Percentiles rank a stretch among this genome's conserved stretches.
phyloP scores from a whole-genome alignment of 2,329 filamentous ascomycete genomes.

The Geosmithia morbida region DNA sequence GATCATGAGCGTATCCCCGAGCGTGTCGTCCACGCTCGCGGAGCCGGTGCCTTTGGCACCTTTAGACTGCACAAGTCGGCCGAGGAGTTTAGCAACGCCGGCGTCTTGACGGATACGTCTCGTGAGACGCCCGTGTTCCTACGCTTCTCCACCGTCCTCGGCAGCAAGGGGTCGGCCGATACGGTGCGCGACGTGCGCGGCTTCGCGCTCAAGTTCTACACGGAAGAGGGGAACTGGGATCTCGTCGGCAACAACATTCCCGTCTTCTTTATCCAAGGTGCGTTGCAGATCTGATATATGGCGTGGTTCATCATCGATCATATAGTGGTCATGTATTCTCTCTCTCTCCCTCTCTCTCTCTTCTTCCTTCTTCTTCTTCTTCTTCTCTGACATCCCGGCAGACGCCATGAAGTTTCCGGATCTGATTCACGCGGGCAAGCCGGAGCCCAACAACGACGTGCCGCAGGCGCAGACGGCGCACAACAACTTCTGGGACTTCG shows the following conservation, averaged over 20 bases:
- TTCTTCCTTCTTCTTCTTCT: too few species aligned
- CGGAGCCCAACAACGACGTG: slow-evolving; percentile 55
- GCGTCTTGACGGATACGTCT: slow-evolving; percentile 33
- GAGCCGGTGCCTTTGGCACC: slow-evolving; percentile 54
- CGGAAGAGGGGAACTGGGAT: slow-evolving; percentile 65
- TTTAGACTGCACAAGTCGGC: slow-evolving; percentile 54
- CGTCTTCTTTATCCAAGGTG: slow-evolving; percentile 56
- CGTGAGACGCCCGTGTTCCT: slow-evolving; percentile 47
- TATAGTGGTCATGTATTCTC: too few species aligned
- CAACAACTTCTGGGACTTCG: slow-evolving; percentile 54
- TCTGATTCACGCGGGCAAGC: slow-evolving; percentile 48
- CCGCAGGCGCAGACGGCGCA: slow-evolving; percentile 30
- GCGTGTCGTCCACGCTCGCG: slow-evolving; percentile 50
- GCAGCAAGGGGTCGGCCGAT: slow-evolving; percentile 62
- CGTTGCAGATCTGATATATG: slow-evolving; percentile 27
- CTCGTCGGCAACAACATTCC: slow-evolving; percentile 53
- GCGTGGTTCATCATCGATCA: too few species aligned
- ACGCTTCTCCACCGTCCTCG: slow-evolving; percentile 67
- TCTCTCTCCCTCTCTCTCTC: too few species aligned
- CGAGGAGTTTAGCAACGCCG: slow-evolving; percentile 52
- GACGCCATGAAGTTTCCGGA: slow-evolving; percentile 64
- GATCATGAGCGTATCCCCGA: slow-evolving; percentile 50
- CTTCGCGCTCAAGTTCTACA: slow-evolving; percentile 56
- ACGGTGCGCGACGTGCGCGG: slow-evolving; percentile 74
- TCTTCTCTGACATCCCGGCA: too few species aligned